Evolutionary conservation across 139 green algal genomes (phyloP), one percentile per base, ranked within the genome.

Genomic region (Parachlorella kessleri): DNA sequence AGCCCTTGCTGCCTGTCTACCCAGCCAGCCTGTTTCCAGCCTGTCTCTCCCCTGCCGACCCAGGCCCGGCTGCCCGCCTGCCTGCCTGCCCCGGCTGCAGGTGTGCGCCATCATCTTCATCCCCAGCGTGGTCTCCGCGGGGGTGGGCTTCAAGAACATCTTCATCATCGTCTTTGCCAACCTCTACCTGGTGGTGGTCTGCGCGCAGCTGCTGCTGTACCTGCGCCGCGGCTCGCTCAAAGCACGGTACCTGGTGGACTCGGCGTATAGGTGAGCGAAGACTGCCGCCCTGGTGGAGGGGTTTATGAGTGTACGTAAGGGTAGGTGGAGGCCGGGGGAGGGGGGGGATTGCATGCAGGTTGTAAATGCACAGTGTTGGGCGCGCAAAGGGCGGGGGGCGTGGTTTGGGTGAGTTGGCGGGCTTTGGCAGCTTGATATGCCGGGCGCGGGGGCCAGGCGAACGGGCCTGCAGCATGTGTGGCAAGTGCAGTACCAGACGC

Each of bases 91-190:
- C 55, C 2, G 4, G 7, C 39, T 32, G 2, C 77, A 82, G 77
- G 64, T 84, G 23, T 82, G 72, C 38, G 33, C 75, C 65, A 84
- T 88, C 75, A 64, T 88, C 30, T 87, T 87, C 48, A 39, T 82
- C 3, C 70, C 80, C 0, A 67, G 41, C 24, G 55, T n/a, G 30
- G 30, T 77, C 10, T 70, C 39, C 5, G 70, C 38, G 24, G 83
- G 83, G 35, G 39, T 79, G 37, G 81, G 81, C 14, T 33, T 89
- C 32, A 79, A 82, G 38, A 84, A 88, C 73, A 38, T 85, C 28
- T 41, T 90, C 40, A 77, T 87, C 70, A 78, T 90, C 40, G 14
- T 88, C 23, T 86, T 83, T 66, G 84, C 80, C 67, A 88, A 88
- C 63, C 83, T 87, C 53, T 73, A 73, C 21, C 7, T 80, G 33